Evolutionary conservation across 129 eudicot genomes (phyloP).

Genomic region (Pittosporum tobira): DNA sequence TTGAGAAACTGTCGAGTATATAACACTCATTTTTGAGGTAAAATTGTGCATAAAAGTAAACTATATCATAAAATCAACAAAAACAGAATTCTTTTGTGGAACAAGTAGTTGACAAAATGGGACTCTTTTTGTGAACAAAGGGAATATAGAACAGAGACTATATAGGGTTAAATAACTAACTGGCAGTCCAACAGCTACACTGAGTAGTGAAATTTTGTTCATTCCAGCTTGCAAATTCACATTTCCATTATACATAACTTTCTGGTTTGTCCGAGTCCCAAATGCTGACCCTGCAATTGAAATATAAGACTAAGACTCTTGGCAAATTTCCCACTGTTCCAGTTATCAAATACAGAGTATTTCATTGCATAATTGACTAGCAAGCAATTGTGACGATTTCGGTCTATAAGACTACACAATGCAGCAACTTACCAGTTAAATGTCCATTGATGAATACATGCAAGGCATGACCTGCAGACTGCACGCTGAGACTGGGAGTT

Average conservation of each 20-base stretch:
- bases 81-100: too few relatives aligned
- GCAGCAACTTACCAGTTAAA: slow-evolving; percentile 34
- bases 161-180: slow-evolving; percentile 34
- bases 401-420: background rate
- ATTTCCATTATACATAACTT: slow-evolving; percentile 39
- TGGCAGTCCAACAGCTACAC: slow-evolving; percentile 70
- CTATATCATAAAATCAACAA: too few relatives aligned
- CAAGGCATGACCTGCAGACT: slow-evolving; percentile 70
- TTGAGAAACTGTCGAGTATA: slow-evolving; percentile 14
- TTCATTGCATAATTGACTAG: background rate
- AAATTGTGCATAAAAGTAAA: too few relatives aligned
- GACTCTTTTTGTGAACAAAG: too few relatives aligned
- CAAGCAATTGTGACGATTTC: background rate
- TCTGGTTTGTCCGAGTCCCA: slow-evolving; percentile 37
- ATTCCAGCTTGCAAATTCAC: slow-evolving; percentile 51
- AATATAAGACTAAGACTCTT: slow-evolving; percentile 10
- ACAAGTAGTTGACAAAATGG: too few relatives aligned
- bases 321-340: background rate
- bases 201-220: slow-evolving; percentile 63
- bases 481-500: slow-evolving; percentile 40
- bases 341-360: background rate
- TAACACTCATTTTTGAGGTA: too few relatives aligned
- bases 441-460: slow-evolving; percentile 65
- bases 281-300: slow-evolving; percentile 58
- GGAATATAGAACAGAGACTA: background rate